phyloP scores from a whole-genome alignment of 345 rosid species.

The Sonneratia alba region DNA sequence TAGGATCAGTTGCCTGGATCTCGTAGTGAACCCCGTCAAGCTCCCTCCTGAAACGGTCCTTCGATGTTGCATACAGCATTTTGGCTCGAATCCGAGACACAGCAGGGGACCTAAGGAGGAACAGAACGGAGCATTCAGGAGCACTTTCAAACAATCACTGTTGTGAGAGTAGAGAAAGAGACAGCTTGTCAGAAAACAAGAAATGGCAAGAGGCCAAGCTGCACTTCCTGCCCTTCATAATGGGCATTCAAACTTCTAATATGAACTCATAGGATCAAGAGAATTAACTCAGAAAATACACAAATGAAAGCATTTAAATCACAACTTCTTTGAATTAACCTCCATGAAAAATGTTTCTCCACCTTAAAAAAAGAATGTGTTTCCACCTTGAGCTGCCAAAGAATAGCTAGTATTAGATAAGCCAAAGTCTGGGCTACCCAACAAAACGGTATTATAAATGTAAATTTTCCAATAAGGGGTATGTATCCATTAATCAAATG shows the following conservation, averaged over 20 bases:
- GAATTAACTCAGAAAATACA: background rate
- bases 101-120: slow-evolving; percentile 53
- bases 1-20: slow-evolving; percentile 80
- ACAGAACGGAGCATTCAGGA: background rate
- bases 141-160: background rate
- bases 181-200: background rate
- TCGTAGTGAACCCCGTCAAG: slow-evolving; percentile 71
- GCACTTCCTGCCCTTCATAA: background rate
- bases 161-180: background rate
- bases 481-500: background rate
- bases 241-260: background rate
- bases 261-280: background rate
- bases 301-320: background rate
- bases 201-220: background rate
- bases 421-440: background rate
- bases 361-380: background rate
- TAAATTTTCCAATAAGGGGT: background rate
- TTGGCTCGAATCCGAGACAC: slow-evolving; percentile 58
- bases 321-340: background rate
- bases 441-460: background rate
- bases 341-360: background rate
- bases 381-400: background rate
- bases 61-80: slow-evolving; percentile 70
- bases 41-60: slow-evolving; percentile 58
- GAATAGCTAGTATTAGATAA: background rate